Evolutionary conservation across 805 yeast genomes (phyloP).

Genomic region (Pichia pseudocactophila): DNA sequence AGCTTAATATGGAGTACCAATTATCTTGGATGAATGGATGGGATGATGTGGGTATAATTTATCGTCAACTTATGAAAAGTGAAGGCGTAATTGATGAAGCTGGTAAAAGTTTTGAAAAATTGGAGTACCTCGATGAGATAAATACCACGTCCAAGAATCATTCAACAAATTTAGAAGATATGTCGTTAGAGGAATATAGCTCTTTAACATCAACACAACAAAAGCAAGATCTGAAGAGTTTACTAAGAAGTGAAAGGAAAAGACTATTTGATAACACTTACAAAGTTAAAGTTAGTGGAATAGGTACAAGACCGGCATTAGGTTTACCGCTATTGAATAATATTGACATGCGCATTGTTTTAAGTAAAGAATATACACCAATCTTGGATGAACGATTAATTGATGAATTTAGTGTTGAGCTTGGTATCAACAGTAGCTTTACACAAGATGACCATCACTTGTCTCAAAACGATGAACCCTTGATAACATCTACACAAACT

Average conservation of each 20-base stretch:
- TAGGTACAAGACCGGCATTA: slow-evolving; percentile 39
- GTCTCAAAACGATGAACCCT: background rate
- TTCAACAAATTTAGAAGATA: background rate
- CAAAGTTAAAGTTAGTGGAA: slow-evolving; percentile 26
- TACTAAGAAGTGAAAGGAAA: slow-evolving; percentile 20
- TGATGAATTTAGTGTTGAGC: slow-evolving; percentile 27
- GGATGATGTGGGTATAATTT: slow-evolving; percentile 35
- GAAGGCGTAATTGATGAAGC: slow-evolving; percentile 13
- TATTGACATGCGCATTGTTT: slow-evolving; percentile 40
- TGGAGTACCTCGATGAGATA: slow-evolving; percentile 13
- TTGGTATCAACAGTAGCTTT: slow-evolving; percentile 24
- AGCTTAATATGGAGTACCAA: slow-evolving; percentile 51
- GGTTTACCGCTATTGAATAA: slow-evolving; percentile 49
- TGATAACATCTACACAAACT: slow-evolving; percentile 9
- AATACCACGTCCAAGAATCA: background rate
- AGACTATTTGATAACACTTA: slow-evolving; percentile 24
- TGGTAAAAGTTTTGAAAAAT: slow-evolving; percentile 12
- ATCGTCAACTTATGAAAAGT: slow-evolving; percentile 20
- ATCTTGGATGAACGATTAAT: slow-evolving; percentile 27
- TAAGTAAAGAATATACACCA: slow-evolving; percentile 36
- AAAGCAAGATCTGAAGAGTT: slow-evolving; percentile 18
- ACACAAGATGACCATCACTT: background rate
- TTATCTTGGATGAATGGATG: slow-evolving; percentile 70
- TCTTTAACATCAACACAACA: background rate
- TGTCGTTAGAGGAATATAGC: slow-evolving; percentile 1